Conservation (phyloP, 768 basidiomycete species). For the Coprinopsis marcescibilis region DNA sequence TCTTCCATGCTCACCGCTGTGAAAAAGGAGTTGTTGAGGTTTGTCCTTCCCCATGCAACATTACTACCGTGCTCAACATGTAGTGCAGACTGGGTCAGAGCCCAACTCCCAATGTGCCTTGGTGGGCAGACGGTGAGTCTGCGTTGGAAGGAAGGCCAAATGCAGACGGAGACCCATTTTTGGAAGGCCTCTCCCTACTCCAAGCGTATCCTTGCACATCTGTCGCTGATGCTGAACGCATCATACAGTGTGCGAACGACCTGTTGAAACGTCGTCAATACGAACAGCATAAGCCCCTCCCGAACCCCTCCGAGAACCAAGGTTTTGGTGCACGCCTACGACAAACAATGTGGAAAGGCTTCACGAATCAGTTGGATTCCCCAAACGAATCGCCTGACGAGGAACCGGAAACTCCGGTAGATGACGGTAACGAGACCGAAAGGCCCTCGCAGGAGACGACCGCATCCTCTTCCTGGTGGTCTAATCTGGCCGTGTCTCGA, state of each 20-base stretch:
- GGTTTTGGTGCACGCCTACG: constrained; percentile 53
- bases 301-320: constrained; percentile 23
- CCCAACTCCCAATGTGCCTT: constrained; percentile 29
- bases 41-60: not conserved
- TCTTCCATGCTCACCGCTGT: constrained; percentile 57
- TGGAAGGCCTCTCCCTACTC: constrained; percentile 59
- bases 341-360: constrained; percentile 62
- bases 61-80: constrained; percentile 27
- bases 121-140: constrained; percentile 49
- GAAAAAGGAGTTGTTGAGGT: constrained; percentile 27
- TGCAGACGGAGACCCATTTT: constrained; percentile 54
- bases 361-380: constrained; percentile 46
- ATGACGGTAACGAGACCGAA: constrained; percentile 44
- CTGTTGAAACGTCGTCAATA: constrained; percentile 43
- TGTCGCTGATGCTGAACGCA: constrained; percentile 63
- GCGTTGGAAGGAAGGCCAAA: constrained; percentile 14
- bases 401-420: constrained; percentile 29
- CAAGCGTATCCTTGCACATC: constrained; percentile 59
- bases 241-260: constrained; percentile 64
- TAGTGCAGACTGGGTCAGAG: constrained; percentile 41
- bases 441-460: constrained; percentile 58
- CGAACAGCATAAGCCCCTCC: constrained; percentile 21
- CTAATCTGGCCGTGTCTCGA: constrained; percentile 28
- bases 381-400: constrained; percentile 30
- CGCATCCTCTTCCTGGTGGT: constrained; percentile 74